Base-by-base conservation (phyloP, 2,329 filamentous ascomycete genomes). In the Aspergillus floridensis region DNA sequence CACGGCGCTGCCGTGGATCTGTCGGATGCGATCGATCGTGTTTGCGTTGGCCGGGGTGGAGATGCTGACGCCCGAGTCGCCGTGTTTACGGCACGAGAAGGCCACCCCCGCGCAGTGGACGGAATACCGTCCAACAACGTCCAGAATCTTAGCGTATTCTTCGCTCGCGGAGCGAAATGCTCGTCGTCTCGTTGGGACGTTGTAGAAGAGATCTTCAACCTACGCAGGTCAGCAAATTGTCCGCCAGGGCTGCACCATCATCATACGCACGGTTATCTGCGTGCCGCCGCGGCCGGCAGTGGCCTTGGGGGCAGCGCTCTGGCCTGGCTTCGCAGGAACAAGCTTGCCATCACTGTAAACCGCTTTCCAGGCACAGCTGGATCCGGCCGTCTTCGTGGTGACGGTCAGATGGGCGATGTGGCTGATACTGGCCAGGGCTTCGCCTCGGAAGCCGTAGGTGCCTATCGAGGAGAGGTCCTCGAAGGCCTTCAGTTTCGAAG, bases 371-470 rank as follows among this genome's bases (percentile, higher is more conserved):
- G 95, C 95, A 76, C 92, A 90, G 66, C 86, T 88, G 0, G 93
- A 96, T 48, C 92, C 88, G 59, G 90, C 89, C 1, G 93, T 98
- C 74, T 92, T 96, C 7, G 96, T 99, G 1, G 93, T 98, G 48
- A 99, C 92, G 4, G 89, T 92, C 22, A 99, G 82, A 79, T 99
- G 96, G 35, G 96, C 93, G 68, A 99, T 97, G 73, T 99, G 95
- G 72, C 93, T 98, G 74, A 99, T 99, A 77, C 95, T 98, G 14
- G 95, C 95, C 57, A 99, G 79, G 3, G 95, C 95, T 77, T 99
- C 95, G 57, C 95, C 95, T 56, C 95, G 89, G 72, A 99, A 99
- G n/a, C 95, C 95, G 74, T 99, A 99, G 1, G 95, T 98, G 53
- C 88, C 88, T 65, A 99, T 98, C 4, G 88, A 90, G 46, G 86